A percentile compares a stretch with the other conserved stretches of the same genome.
Conservation (phyloP, 2,329 filamentous ascomycete species). For the Colletotrichum limetticola region DNA sequence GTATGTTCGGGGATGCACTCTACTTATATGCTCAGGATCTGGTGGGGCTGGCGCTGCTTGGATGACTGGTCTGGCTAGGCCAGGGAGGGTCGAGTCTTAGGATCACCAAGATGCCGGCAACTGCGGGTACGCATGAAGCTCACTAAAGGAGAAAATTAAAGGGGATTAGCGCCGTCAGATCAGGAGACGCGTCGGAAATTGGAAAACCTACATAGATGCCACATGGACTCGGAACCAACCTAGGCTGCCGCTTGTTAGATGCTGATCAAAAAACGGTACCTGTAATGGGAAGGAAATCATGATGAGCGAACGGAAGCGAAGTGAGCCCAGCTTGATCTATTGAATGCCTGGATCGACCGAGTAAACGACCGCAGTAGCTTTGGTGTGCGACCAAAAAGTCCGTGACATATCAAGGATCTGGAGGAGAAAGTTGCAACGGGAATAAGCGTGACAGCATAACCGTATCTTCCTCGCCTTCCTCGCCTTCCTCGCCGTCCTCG, state of each 20-base stretch:
- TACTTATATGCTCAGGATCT: background rate
- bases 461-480: too few species aligned
- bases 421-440: too few species aligned
- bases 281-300: too few species aligned
- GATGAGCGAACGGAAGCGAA: too few species aligned
- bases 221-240: background rate
- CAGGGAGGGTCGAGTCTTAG: background rate
- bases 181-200: background rate
- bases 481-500: too few species aligned
- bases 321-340: too few species aligned
- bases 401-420: too few species aligned
- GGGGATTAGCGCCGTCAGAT: background rate
- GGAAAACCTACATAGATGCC: background rate
- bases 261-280: too few species aligned
- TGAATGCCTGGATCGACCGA: too few species aligned
- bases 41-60: background rate
- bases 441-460: too few species aligned
- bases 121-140: background rate
- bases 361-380: too few species aligned
- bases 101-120: background rate
- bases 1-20: background rate
- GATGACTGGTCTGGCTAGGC: background rate
- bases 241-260: background rate
- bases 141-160: background rate
- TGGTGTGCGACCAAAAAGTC: too few species aligned